phyloP scores from a whole-genome alignment of 1,284 basidiomycete species.

The Leccinum subfulvum region DNA sequence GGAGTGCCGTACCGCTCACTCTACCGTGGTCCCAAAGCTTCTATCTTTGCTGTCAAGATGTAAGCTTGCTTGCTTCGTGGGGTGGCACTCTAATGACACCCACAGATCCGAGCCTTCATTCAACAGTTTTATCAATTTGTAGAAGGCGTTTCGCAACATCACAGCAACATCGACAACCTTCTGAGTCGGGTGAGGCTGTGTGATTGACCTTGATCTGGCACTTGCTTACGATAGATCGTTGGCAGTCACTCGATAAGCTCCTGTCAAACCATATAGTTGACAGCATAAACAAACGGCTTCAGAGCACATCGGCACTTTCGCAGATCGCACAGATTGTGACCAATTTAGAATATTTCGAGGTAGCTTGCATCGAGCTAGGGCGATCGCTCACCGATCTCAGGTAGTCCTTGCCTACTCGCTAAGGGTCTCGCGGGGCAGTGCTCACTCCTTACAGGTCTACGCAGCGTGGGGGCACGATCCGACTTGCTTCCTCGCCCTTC shows the following conservation, averaged over 20 bases:
- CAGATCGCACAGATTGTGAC: constrained; percentile 94
- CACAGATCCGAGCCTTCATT: constrained; percentile 85
- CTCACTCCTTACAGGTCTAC: constrained; percentile 54
- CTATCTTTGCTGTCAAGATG: constrained; percentile 92
- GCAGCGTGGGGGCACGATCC: constrained; percentile 79
- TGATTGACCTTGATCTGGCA: not conserved
- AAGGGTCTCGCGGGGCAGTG: not conserved
- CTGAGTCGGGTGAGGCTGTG: constrained; percentile 73
- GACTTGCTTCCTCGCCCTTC: constrained; percentile 71
- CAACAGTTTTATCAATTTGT: constrained; percentile 97
- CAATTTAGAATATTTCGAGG: constrained; percentile 91
- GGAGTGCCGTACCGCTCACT: constrained; percentile 69
- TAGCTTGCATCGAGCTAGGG: constrained; percentile 85
- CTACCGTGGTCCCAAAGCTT: constrained; percentile 97
- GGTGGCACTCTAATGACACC: not conserved
- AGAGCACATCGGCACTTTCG: constrained; percentile 78
- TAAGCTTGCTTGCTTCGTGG: constrained; percentile 34
- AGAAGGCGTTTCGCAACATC: constrained; percentile 90
- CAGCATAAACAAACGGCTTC: constrained; percentile 72
- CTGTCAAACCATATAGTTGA: constrained; percentile 81
- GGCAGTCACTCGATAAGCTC: constrained; percentile 83
- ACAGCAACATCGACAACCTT: constrained; percentile 90
- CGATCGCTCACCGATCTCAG: constrained; percentile 81
- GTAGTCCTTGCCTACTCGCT: constrained; percentile 38
- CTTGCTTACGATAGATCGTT: constrained; percentile 9